Base-by-base conservation (phyloP, 192 early-diverging fungal genomes). In the Jimgerdemannia lactiflua region DNA sequence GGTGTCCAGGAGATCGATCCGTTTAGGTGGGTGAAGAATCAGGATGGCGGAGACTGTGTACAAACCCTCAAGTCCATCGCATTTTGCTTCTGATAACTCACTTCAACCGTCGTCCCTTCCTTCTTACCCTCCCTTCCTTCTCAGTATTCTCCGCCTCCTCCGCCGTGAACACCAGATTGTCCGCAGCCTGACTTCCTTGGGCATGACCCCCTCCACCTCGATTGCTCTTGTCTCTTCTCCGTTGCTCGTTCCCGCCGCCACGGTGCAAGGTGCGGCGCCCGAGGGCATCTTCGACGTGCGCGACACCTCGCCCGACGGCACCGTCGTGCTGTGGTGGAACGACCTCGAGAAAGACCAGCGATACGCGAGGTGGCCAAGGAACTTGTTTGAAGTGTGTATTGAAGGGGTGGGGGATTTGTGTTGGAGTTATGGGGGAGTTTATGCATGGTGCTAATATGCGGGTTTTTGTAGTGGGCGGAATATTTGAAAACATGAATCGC, bases 291-390 rank as follows among this genome's bases (percentile, higher is more conserved):
- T 94, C 79, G 96, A 98, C 77, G 90, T 95, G 41, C 94, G 95
- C 43, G 90, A 93, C 70, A 79, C 71, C 4, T 80, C 84, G 8
- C 71, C 78, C 8, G 75, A 87, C 18, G 72, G 82, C 39, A 86
- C 88, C 64, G 43, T 84, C 3, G 79, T 95, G 17, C 70, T 93
- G 29, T 99, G 98, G 98, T 86, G 91, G 79, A 99, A 98, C 79
- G 93, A 99, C 80, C 80, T 99, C 20, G 95, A 95, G 74, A 92
- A 84, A 18, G 98, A 99, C 75, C 65, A 72, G 0, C 86, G 91
- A 14, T 99, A 98, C 80, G 72, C 80, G 3, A 67, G 75, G 40
- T 97, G 93, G 93, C 87, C 93, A 4, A 67, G 74, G 3, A 79
- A 86, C 17, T 43, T 94, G 14, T 74, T 70, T 67, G 83, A 80